These are phyloP conservation scores for Blastomyces parvus DNA, from an alignment of 2,329 filamentous ascomycete species.

Conservation along the genomic window DNA sequence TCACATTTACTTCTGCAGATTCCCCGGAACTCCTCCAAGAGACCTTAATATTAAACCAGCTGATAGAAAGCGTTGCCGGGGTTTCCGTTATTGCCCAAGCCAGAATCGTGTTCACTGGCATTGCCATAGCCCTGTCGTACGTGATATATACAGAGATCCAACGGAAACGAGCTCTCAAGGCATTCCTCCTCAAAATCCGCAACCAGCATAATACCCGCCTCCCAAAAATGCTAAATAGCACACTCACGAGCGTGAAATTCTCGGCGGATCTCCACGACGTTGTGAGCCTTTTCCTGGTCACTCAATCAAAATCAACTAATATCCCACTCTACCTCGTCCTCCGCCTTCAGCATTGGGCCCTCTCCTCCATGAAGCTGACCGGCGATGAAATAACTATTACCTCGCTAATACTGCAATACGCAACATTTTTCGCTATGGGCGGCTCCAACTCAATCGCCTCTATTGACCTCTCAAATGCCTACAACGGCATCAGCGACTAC, in stretches of 20 bases:
- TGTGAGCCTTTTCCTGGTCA: constrained; percentile 69
- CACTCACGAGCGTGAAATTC: constrained; percentile 13
- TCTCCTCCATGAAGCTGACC: constrained; percentile 34
- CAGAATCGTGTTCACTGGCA: constrained; percentile 42
- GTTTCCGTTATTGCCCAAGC: constrained; percentile 42
- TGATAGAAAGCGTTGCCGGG: constrained; percentile 32
- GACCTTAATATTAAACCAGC: constrained; percentile 25
- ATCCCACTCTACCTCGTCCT: constrained; percentile 76
- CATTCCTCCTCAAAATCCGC: not conserved
- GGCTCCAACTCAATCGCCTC: constrained; percentile 92
- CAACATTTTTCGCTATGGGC: constrained; percentile 80
- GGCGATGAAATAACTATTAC: constrained; percentile 56
- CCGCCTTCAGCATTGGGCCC: constrained; percentile 50
- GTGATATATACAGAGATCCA: constrained; percentile 17
- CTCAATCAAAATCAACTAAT: constrained; percentile 76
- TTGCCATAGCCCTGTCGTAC: constrained; percentile 28
- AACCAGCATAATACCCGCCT: not conserved
- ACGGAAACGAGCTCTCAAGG: not conserved
- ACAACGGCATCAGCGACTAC: constrained; percentile 81
- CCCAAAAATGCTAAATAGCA: not conserved
- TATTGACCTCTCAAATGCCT: constrained; percentile 88
- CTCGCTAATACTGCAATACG: constrained; percentile 66
- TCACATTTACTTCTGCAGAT: constrained; percentile 78
- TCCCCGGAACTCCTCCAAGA: constrained; percentile 64
- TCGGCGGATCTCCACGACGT: constrained; percentile 51